Conservation (phyloP, 2,329 filamentous ascomycete species). For the Colletotrichum australisinense region DNA sequence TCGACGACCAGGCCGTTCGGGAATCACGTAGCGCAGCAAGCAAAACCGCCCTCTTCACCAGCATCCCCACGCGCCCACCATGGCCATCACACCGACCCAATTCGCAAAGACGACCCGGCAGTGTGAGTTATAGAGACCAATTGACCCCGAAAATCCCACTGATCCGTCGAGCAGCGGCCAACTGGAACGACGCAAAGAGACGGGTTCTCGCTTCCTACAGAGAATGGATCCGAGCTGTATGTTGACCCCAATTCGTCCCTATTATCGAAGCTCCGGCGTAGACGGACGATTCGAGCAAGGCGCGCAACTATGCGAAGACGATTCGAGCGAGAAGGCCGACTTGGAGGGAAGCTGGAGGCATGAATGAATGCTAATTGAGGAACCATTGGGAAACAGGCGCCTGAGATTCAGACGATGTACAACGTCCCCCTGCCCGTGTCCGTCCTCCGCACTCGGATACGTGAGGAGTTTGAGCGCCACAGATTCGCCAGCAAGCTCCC, state of each 20-base stretch:
- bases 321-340: too few relatives aligned
- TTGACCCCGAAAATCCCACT: constrained; percentile 43
- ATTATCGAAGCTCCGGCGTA: constrained; percentile 4
- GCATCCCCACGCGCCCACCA: constrained; percentile 60
- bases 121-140: constrained; percentile 65
- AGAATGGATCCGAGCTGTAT: constrained; percentile 95
- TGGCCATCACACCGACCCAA: constrained; percentile 94
- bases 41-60: constrained; percentile 41
- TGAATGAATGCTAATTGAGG: neutral
- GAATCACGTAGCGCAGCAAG: constrained; percentile 41
- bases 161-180: constrained; percentile 73
- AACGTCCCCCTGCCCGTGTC: constrained; percentile 89
- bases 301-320: neutral
- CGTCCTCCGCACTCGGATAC: constrained; percentile 88
- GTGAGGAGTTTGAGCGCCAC: constrained; percentile 97
- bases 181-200: constrained; percentile 88
- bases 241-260: constrained; percentile 51
- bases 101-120: constrained; percentile 85
- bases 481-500: constrained; percentile 90
- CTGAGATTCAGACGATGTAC: constrained; percentile 98
- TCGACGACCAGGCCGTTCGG: constrained; percentile 34
- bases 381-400: constrained; percentile 70
- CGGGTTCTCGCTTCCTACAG: constrained; percentile 91
- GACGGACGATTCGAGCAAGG: neutral
- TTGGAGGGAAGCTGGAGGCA: neutral